Base-by-base conservation (phyloP, 768 basidiomycete species). In the Gymnopilus junonius region DNA sequence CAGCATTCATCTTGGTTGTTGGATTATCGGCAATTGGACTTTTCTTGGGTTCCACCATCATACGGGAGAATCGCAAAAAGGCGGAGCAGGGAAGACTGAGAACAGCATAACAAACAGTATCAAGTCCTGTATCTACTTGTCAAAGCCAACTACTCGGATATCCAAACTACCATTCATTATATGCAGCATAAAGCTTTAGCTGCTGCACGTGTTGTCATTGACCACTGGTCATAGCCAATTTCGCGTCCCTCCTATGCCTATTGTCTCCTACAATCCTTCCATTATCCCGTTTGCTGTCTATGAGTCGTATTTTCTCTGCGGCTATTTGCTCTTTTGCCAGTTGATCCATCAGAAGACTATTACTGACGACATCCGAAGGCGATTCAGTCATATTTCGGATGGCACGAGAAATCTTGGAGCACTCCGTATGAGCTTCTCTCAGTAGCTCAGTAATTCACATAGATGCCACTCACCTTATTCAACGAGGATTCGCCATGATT, bases 1-100 rank as follows among this genome's bases (percentile, higher is more conserved):
- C 96, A 39, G 90, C 92, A 2, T 85, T 94, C 74, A 78, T 96
- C 54, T 85, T 99, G 8, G 82, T 95, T 5, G 71, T 91, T 8
- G 96, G 95, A 6, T 77, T 97, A 37, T 82, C 88, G n/a, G 89
- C 82, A 11, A 90, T 98, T 40, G 93, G 92, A 11, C 70, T 82
- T 39, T 94, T 97, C 75, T 76, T 97, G n/a, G 92, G 90, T 4
- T 80, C 76, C 10, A 94, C 94, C 4, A 80, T 93, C 59, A 74
- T 89, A 58, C 88, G 87, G 70, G 93, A 95, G 75, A 92, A 89
- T 29, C 77, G 81, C 68, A 92, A 84, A 76, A 87, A 83, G 69
- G 85, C 86, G 17, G 83, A 83, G 66, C 89, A 87, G 70, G 85
- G 85, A n/a, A 82, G 80, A 59, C 69, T 82, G 69, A 83, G 90